These are phyloP conservation scores for Hymenoscyphus occultus DNA, from an alignment of 2,329 filamentous ascomycete species.

Conservation along the genomic window DNA sequence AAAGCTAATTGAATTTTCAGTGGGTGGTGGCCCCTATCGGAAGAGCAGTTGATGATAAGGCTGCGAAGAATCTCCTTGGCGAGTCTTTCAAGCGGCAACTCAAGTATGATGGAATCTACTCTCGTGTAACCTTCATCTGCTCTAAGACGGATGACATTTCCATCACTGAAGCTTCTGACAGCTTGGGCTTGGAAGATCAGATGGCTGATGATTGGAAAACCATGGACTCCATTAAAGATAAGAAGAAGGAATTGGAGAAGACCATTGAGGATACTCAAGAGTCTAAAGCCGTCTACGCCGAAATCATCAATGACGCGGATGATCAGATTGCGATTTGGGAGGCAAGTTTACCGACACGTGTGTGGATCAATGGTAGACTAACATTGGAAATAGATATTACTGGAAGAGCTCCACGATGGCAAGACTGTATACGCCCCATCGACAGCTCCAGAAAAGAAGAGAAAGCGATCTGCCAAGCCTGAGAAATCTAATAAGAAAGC, in stretches of 20 bases:
- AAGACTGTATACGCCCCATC: conserved; percentile 41
- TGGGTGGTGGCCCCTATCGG: conserved; percentile 40
- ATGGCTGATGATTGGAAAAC: conserved; percentile 38
- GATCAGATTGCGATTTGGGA: conserved; percentile 48
- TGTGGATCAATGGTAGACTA: neutral
- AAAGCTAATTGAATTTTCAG: no score
- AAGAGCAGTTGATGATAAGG: conserved; percentile 47
- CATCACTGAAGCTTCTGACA: conserved; percentile 2
- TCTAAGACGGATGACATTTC: conserved; percentile 11
- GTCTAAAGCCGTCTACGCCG: conserved; percentile 36
- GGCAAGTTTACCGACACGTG: neutral
- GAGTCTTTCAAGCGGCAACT: conserved; percentile 7
- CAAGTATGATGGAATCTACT: conserved; percentile 8
- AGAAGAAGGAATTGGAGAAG: conserved; percentile 22
- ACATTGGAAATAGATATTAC: conserved; percentile 26
- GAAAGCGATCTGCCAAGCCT: conserved; percentile 37
- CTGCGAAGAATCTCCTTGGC: conserved; percentile 32
- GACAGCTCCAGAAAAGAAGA: conserved; percentile 38
- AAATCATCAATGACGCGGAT: conserved; percentile 38
- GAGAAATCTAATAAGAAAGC: conserved; percentile 27
- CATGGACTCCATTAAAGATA: conserved; percentile 27
- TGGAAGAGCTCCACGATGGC: conserved; percentile 40
- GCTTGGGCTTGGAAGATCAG: conserved; percentile 20
- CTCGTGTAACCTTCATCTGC: conserved; percentile 6
- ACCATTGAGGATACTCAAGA: conserved; percentile 34